phyloP scores from a whole-genome alignment of 768 basidiomycete genomes.

The Auricularia heimuer region DNA sequence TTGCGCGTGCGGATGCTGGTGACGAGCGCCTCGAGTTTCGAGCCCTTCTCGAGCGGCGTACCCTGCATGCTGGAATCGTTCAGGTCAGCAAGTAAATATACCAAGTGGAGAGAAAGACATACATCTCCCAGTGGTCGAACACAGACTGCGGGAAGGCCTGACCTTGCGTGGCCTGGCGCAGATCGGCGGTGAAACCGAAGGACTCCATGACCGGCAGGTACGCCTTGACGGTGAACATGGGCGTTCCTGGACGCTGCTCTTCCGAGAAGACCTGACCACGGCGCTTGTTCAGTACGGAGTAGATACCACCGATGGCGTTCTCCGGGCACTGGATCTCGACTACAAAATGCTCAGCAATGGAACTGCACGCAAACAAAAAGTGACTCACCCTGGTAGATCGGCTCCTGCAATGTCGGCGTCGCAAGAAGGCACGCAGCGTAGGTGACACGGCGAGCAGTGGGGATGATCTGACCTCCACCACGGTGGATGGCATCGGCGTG shows the following conservation, averaged over 20 bases:
- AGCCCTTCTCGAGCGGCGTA: slow-evolving; percentile 79
- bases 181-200: slow-evolving; percentile 96
- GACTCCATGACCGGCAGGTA: slow-evolving; percentile 87
- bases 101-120: too few species aligned
- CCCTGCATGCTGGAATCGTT: slow-evolving; percentile 44
- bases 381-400: slow-evolving; percentile 76
- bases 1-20: slow-evolving; percentile 79
- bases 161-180: slow-evolving; percentile 84
- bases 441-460: slow-evolving; percentile 89
- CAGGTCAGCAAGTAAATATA: too few species aligned
- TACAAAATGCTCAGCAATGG: slow-evolving; percentile 21
- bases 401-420: slow-evolving; percentile 87
- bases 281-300: slow-evolving; percentile 87
- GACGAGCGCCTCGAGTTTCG: slow-evolving; percentile 82
- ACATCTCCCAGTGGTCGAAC: slow-evolving; percentile 82
- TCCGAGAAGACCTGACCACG: slow-evolving; percentile 98
- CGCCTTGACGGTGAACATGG: slow-evolving; percentile 99
- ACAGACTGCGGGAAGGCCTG: slow-evolving; percentile 98
- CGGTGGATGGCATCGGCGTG: slow-evolving; percentile 99
- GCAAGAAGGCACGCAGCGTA: slow-evolving; percentile 95
- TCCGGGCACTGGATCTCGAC: slow-evolving; percentile 99
- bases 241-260: slow-evolving; percentile 93
- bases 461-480: slow-evolving; percentile 98
- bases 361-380: neutral
- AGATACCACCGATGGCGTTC: slow-evolving; percentile 95